Evolutionary conservation across 179 eudicot species (phyloP), one percentile per base, ranked within the genome.

Genomic region (Pouteria campechiana): DNA sequence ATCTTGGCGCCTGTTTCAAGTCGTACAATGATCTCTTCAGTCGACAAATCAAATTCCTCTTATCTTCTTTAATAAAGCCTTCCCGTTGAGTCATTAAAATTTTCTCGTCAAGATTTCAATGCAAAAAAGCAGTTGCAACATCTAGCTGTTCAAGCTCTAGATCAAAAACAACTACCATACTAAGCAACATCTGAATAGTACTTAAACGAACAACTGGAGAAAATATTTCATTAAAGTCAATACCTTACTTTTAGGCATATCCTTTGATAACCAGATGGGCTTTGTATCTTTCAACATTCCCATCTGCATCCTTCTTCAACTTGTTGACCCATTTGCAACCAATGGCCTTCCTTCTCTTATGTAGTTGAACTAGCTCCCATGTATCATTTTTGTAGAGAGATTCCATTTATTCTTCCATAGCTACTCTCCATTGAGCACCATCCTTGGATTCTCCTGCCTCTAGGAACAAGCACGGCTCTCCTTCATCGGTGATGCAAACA

Each of bases 401-500:
- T 41, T 41, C 21, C n/a, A 48, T 48, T 34, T 48, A 29, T 34
- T 48, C 41, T 3, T 32, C 30, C 41, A 34, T 48, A 32, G 18
- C 31, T 48, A 30, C 11, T 41, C 32, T 34, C 31, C 52, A 48
- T 31, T 4, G 11, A 48, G 41, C 19, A 0, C 20, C 40, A 2
- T 48, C 29, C 13, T 17, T 12, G 21, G 30, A 29, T 7, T 17
- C 32, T 19, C 5, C 32, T n/a, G 41, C 6, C 3, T 48, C 41
- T 2, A 32, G 50, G 21, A 48, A 35, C 32, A 30, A 32, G 21
- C 30, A 48, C 1, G 52, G 41, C 52, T 48, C 52, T 33, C 41
- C 52, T 22, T 48, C 52, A n/a, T 48, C 41, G 6, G 29, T 48
- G 17, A 46, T n/a, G n/a, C n/a, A 17, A 33, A 48, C 20, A 34